These are phyloP conservation scores for Abrus pulchellus DNA, from an alignment of 306 rosid species.

Conservation along the genomic window DNA sequence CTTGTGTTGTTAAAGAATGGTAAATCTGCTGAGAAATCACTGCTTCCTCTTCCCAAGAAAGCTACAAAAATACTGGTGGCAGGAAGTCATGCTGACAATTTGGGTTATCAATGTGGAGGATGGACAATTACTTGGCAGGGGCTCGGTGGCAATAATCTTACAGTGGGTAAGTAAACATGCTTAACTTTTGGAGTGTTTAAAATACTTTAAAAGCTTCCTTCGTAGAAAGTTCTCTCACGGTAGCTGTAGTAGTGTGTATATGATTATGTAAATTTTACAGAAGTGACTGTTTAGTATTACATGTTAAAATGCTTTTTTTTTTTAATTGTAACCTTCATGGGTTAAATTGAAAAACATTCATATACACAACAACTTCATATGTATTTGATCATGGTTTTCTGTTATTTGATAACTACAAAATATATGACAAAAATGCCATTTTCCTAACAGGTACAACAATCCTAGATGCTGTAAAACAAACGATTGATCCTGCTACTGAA, in stretches of 20 bases:
- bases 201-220: not conserved
- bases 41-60: slow-evolving; percentile 35
- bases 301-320: not conserved
- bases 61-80: slow-evolving; percentile 22
- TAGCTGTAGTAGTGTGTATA: not conserved
- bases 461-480: slow-evolving; percentile 72
- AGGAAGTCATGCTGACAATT: slow-evolving; percentile 34
- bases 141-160: slow-evolving; percentile 15
- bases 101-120: slow-evolving; percentile 37
- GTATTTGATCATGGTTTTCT: not conserved
- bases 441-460: slow-evolving; percentile 76
- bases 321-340: not conserved
- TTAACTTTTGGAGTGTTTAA: not conserved
- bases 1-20: slow-evolving; percentile 87
- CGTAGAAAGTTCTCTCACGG: not conserved
- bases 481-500: slow-evolving; percentile 68
- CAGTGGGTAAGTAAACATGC: not conserved
- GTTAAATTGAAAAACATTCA: not conserved
- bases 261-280: not conserved
- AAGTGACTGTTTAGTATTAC: no score
- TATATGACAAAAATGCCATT: slow-evolving; percentile 20
- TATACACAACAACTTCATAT: not conserved
- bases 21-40: slow-evolving; percentile 56
- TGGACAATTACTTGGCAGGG: slow-evolving; percentile 37
- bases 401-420: not conserved